phyloP scores from a whole-genome alignment of 1,284 basidiomycete genomes.

The Ceratobasidium sp. region DNA sequence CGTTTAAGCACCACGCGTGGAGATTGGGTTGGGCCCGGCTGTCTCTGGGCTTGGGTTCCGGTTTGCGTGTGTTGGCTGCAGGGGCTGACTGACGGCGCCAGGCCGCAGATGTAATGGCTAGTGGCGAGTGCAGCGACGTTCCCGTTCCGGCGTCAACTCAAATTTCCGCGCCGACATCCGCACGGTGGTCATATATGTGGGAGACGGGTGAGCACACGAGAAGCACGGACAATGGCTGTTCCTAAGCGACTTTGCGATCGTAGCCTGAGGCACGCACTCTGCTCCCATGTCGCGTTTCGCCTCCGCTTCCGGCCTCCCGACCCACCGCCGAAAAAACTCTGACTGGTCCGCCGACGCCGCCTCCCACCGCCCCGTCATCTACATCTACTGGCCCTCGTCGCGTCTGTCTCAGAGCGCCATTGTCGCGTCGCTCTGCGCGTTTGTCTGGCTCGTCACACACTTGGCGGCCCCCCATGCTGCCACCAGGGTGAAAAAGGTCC shows the following conservation, averaged over 20 bases:
- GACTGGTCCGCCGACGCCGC: not conserved
- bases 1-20: not conserved
- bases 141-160: not conserved
- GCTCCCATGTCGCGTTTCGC: conserved; percentile 30
- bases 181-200: not conserved
- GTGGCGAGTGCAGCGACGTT: not conserved
- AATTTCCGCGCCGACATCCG: conserved; percentile 43
- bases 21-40: not conserved
- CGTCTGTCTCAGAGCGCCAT: conserved; percentile 19
- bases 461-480: not conserved
- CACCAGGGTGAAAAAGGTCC: not conserved
- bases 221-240: conserved; percentile 11
- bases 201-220: not conserved
- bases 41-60: not conserved
- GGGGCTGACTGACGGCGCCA: not conserved
- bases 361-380: conserved; percentile 17
- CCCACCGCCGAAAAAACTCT: conserved; percentile 20
- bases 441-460: conserved; percentile 1
- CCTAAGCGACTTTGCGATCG: not conserved
- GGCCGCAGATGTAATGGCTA: not conserved
- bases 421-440: not conserved
- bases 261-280: not conserved
- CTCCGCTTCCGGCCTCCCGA: conserved; percentile 16
- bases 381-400: conserved; percentile 42
- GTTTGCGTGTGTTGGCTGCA: not conserved